Base-by-base conservation (phyloP, 345 rosid genomes). In the Melaleuca quinquenervia region DNA sequence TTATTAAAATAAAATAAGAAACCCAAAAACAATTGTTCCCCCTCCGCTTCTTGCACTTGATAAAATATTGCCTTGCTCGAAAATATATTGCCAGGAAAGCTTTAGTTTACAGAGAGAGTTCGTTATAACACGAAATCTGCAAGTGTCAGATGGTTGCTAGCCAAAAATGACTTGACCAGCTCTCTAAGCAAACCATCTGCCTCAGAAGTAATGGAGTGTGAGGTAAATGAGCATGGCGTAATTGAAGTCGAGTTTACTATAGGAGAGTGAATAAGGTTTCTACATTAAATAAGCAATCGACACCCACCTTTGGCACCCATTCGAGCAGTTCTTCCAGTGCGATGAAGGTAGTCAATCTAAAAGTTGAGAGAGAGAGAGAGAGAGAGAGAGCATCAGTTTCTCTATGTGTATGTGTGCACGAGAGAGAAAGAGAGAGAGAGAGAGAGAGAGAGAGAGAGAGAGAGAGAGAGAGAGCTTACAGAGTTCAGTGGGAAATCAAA, bases 321-420 rank as follows among this genome's bases (percentile, higher is more conserved):
- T 6, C 97, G 95, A 86, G 99, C 98, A 85, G 98, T 97, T 94
- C 98, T 93, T 62, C 98, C 99, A 0, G 97, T 95, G 80, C 98
- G 98, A 91, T 96, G 99, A 89, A 97, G 96, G 94, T 96, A 97
- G 89, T 97, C 99, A 60, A 97, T 93, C 98, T 97, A 90, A 56
- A 84, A 87, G 14, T 82, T 84, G 83, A 80, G 41, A 41, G 83
- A 80, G 53, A 84, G 82, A 76, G 55, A 64, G 83, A 80, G 41
- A 41, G 83, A 80, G 53, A 84, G 82, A 76, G 55, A 64, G 82
- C 52, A 62, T 82, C 74, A 83, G 84, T 82, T 78, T 60, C 24
- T 83, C 62, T 32, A 29, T 50, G 50, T 22, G 82, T 27, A 83
- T 5, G 10, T 64, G 53, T 1, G 85, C 41, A 41, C 4, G 82